Percentiles rank a stretch among this genome's conserved stretches.
phyloP scores from a whole-genome alignment of 805 yeast genomes.

The Barnettozyma salicaria region DNA sequence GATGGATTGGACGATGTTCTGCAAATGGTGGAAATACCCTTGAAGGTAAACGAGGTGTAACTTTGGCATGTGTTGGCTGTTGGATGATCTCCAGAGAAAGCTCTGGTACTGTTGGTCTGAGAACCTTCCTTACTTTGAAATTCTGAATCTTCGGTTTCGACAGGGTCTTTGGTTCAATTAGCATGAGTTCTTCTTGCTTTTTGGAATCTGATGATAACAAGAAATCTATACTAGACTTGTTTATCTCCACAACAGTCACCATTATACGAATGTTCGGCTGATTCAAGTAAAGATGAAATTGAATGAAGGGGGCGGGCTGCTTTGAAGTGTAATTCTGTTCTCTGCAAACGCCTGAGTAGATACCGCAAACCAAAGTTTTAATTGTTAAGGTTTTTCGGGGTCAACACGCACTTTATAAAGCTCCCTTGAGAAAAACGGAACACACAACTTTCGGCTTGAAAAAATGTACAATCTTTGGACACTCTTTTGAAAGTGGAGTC shows the following conservation, averaged over 20 bases:
- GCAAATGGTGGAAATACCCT: slow-evolving; percentile 24
- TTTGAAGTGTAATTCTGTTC: no score
- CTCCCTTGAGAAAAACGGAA: no score
- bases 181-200: slow-evolving; percentile 4
- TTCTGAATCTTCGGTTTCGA: slow-evolving; percentile 1
- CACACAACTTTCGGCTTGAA: no score
- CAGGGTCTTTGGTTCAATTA: slow-evolving; percentile 14
- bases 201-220: slow-evolving; percentile 14
- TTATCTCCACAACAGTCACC: slow-evolving; percentile 5
- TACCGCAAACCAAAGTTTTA: no score
- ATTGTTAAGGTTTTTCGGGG: no score
- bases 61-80: slow-evolving; percentile 29
- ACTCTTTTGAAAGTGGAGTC: no score
- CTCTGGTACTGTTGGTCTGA: slow-evolving; percentile 17
- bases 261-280: background rate
- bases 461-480: no score
- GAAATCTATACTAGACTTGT: slow-evolving; percentile 23
- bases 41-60: slow-evolving; percentile 21
- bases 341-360: no score
- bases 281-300: background rate
- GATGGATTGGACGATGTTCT: slow-evolving; percentile 30
- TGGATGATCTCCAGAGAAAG: slow-evolving; percentile 22
- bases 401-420: no score
- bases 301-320: no score
- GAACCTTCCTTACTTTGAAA: slow-evolving; percentile 12